Conservation (phyloP, 2,329 filamentous ascomycete species). For the Lasiodiplodia theobromae region DNA sequence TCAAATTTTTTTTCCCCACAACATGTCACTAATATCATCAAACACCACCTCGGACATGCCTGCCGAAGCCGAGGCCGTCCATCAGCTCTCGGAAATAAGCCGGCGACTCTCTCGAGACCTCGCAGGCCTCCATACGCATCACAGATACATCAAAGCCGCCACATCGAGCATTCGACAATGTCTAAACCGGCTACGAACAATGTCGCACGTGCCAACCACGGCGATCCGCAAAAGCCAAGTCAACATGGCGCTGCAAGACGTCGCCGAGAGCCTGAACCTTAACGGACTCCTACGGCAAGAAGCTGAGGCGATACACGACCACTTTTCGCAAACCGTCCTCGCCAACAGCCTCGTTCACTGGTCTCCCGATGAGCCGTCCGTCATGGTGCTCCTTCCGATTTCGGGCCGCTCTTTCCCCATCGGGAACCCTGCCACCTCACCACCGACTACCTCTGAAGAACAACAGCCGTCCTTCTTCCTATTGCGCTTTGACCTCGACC, state of each 20-base stretch:
- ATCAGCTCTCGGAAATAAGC: not conserved
- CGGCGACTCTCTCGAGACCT: not conserved
- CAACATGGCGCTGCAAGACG: not conserved
- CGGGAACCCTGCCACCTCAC: not conserved
- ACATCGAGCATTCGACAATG: not conserved
- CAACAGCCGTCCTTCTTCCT: not conserved
- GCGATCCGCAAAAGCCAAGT: conserved; percentile 4
- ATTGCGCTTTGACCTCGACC: not conserved
- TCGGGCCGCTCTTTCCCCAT: not conserved
- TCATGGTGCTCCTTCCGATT: not conserved
- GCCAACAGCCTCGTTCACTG: not conserved
- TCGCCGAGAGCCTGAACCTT: not conserved
- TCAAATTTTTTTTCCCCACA: not conserved
- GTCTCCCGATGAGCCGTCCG: not conserved
- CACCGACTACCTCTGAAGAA: not conserved
- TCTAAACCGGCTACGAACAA: not conserved
- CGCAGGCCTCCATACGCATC: not conserved
- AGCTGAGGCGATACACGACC: not conserved
- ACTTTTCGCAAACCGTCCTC: not conserved
- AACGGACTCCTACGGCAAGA: not conserved
- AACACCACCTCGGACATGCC: too few species aligned
- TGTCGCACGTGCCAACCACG: not conserved
- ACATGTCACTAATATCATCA: not conserved
- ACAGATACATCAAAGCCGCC: not conserved
- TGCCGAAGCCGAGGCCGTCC: not conserved